These are phyloP conservation scores for Quercus engelmannii DNA, from an alignment of 306 rosid genomes.

Conservation along the genomic window DNA sequence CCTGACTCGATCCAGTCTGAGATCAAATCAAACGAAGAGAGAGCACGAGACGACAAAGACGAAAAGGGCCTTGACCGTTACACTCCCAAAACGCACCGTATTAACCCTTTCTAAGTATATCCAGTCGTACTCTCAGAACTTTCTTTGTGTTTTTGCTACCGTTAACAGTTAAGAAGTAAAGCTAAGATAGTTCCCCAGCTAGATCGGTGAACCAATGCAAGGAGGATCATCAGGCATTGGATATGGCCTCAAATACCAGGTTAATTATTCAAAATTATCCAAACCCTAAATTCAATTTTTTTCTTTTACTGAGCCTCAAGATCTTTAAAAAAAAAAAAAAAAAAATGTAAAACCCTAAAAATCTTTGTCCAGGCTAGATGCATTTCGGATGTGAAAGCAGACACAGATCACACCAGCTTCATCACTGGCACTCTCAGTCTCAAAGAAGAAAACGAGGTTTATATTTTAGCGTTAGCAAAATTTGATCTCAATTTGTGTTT, in stretches of 20 bases:
- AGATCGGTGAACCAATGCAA: slow-evolving; percentile 65
- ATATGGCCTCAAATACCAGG: slow-evolving; percentile 96
- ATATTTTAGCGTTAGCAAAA: not conserved
- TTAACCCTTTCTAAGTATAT: not conserved
- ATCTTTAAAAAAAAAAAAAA: not conserved
- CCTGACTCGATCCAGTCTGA: no score
- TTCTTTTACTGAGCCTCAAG: not conserved
- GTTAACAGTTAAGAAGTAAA: not conserved
- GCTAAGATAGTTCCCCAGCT: not conserved
- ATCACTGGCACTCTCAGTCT: slow-evolving; percentile 93
- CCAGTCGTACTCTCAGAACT: not conserved
- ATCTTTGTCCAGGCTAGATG: slow-evolving; percentile 68
- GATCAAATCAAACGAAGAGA: no score
- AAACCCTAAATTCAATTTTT: not conserved
- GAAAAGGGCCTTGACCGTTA: not conserved
- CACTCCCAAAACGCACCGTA: not conserved
- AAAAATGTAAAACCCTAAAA: not conserved
- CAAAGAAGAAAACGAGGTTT: slow-evolving; percentile 95
- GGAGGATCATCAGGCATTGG: slow-evolving; percentile 94
- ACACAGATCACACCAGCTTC: slow-evolving; percentile 92
- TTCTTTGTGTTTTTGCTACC: not conserved
- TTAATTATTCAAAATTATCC: slow-evolving; percentile 10
- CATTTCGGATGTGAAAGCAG: slow-evolving; percentile 91
- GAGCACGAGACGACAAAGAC: not conserved
- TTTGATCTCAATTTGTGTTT: not conserved